Percentiles rank a stretch among this genome's conserved stretches.
These are phyloP conservation scores for Colletotrichum sp. DNA, from an alignment of 2,329 filamentous ascomycete genomes.

Conservation along the genomic window DNA sequence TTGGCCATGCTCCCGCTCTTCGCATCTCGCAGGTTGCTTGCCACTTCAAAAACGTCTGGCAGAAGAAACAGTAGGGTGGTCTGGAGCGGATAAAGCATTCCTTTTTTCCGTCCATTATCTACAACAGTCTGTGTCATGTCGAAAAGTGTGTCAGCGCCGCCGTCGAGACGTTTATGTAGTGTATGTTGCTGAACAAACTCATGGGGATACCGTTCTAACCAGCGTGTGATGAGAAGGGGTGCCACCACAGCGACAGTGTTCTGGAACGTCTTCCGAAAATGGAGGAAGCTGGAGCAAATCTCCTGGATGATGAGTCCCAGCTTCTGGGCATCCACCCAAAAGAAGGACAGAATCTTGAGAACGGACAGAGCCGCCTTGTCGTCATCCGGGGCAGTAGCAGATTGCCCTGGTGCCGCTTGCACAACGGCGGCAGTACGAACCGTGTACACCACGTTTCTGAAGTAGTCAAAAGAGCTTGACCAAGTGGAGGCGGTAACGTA, in stretches of 20 bases:
- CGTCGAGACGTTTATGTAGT: conserved; percentile 66
- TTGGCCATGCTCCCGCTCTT: conserved; percentile 68
- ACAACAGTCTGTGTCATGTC: conserved; percentile 70
- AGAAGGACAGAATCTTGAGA: conserved; percentile 64
- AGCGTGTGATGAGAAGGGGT: conserved; percentile 68
- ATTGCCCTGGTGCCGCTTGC: conserved; percentile 43
- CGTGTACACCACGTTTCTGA: conserved; percentile 56
- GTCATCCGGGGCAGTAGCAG: conserved; percentile 47
- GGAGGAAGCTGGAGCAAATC: conserved; percentile 69
- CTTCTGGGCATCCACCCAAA: conserved; percentile 69
- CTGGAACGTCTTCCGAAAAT: conserved; percentile 68
- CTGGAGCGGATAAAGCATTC: conserved; percentile 66
- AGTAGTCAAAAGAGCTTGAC: conserved; percentile 62
- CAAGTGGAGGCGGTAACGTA: conserved; percentile 71
- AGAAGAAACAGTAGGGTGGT: conserved; percentile 66
- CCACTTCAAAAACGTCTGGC: conserved; percentile 73
- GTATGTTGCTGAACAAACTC: conserved; percentile 71
- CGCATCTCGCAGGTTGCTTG: conserved; percentile 68
- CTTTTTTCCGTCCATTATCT: conserved; percentile 61
- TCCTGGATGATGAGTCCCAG: conserved; percentile 68
- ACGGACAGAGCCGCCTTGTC: conserved; percentile 58
- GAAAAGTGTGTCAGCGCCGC: conserved; percentile 69
- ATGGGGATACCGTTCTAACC: conserved; percentile 68
- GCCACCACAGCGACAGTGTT: conserved; percentile 66
- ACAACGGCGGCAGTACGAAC: conserved; percentile 49